A percentile compares a stretch with the other conserved stretches of the same genome.
Conservation (phyloP, 73 alveolate genomes). For the Blepharisma japonicum region DNA sequence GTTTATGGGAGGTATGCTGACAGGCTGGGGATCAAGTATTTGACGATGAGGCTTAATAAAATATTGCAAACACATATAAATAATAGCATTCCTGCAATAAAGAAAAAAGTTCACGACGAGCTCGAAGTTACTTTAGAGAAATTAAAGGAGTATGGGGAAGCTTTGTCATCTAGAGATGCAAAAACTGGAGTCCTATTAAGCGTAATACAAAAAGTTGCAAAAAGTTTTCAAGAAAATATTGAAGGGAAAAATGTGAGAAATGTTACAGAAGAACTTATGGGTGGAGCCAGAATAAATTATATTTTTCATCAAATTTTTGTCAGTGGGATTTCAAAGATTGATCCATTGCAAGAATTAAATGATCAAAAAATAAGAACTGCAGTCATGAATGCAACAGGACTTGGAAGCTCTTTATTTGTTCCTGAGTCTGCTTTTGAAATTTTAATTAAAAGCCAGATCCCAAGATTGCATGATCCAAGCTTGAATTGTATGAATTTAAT, state of each 20-base stretch:
- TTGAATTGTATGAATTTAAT: slow-evolving; percentile 68
- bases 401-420: slow-evolving; percentile 72
- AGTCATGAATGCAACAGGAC: slow-evolving; percentile 41
- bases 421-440: slow-evolving; percentile 96
- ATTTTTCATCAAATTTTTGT: not conserved
- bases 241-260: not conserved
- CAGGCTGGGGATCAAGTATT: slow-evolving; percentile 44
- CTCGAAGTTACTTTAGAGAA: not conserved
- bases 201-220: not conserved
- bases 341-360: not conserved
- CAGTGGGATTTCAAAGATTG: not conserved
- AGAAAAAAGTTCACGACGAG: slow-evolving; percentile 17
- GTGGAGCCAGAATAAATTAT: slow-evolving; percentile 25
- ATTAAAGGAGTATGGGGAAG: slow-evolving; percentile 4
- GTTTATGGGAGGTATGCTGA: slow-evolving; percentile 45
- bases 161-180: not conserved
- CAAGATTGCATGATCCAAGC: slow-evolving; percentile 75
- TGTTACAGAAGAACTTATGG: not conserved
- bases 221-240: not conserved
- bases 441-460: slow-evolving; percentile 73
- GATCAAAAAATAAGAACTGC: slow-evolving; percentile 1
- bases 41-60: slow-evolving; percentile 42
- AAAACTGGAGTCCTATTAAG: not conserved
- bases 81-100: slow-evolving; percentile 40
- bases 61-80: slow-evolving; percentile 43